Evolutionary conservation across 2,329 filamentous ascomycete genomes (phyloP).

Genomic region (Curvularia sp.): DNA sequence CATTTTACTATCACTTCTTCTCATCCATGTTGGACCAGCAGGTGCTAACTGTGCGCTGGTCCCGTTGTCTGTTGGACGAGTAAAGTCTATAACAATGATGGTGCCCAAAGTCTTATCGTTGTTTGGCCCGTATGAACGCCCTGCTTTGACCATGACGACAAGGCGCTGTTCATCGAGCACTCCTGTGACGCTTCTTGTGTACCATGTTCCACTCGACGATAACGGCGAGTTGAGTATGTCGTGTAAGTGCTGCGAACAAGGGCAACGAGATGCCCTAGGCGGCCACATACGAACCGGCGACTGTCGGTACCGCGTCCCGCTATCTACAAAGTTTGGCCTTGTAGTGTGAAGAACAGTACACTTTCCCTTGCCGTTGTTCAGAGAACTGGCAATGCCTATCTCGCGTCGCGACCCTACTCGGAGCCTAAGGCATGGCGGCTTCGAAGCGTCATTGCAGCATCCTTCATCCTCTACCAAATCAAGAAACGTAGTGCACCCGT

Average conservation of each 20-base stretch:
- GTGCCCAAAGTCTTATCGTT: slow-evolving; percentile 33
- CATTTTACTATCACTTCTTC: slow-evolving; percentile 15
- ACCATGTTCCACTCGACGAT: slow-evolving; percentile 6
- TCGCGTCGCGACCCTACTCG: slow-evolving; percentile 57
- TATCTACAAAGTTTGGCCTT: slow-evolving; percentile 16
- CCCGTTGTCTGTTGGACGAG: slow-evolving; percentile 13
- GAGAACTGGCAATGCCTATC: slow-evolving; percentile 33
- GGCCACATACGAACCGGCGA: slow-evolving; percentile 47
- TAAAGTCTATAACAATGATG: slow-evolving; percentile 46
- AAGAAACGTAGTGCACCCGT: slow-evolving; percentile 61
- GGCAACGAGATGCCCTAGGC: slow-evolving; percentile 33
- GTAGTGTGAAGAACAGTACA: slow-evolving; percentile 5
- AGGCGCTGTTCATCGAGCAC: slow-evolving; percentile 43
- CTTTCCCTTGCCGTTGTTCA: slow-evolving; percentile 12
- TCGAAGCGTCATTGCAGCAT: slow-evolving; percentile 42
- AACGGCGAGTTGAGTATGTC: slow-evolving; percentile 42
- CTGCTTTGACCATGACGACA: slow-evolving; percentile 44
- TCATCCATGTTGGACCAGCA: not conserved
- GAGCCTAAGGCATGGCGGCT: slow-evolving; percentile 55
- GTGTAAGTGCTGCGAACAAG: slow-evolving; percentile 41
- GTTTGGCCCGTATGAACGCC: slow-evolving; percentile 27
- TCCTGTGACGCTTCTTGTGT: slow-evolving; percentile 35
- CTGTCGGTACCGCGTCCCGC: slow-evolving; percentile 35
- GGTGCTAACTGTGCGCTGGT: slow-evolving; percentile 2
- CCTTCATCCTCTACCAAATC: slow-evolving; percentile 64